Evolutionary conservation across 352 stramenopile species (phyloP).

Genomic region (Blastocystis sp.): DNA sequence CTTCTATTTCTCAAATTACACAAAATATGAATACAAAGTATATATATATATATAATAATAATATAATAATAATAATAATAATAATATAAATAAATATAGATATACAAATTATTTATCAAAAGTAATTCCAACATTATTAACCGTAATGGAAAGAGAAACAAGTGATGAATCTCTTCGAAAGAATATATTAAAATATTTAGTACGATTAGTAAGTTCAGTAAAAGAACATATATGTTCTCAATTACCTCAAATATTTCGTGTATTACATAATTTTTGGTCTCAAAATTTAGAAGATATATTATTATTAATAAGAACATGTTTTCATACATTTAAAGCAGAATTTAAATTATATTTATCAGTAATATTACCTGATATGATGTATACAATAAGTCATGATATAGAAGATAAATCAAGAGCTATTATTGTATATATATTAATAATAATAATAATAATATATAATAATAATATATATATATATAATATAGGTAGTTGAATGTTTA

Average conservation of each 20-base stretch:
- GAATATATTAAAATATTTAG: conserved; percentile 82
- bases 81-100: conserved; percentile 53
- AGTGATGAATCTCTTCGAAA: conserved; percentile 63
- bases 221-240: conserved; percentile 80
- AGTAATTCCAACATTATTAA: conserved; percentile 84
- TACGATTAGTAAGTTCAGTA: conserved; percentile 77
- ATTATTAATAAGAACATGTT: conserved; percentile 63
- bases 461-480: neutral
- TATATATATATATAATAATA: neutral
- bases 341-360: conserved; percentile 67
- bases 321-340: conserved; percentile 54
- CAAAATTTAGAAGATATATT: conserved; percentile 79
- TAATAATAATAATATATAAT: neutral
- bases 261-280: conserved; percentile 83
- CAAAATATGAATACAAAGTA: too few species aligned
- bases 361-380: conserved; percentile 62
- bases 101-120: conserved; percentile 83
- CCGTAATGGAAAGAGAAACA: conserved; percentile 64
- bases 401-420: neutral
- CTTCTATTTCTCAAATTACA: too few species aligned
- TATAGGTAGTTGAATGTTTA: conserved; percentile 23
- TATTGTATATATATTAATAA: neutral
- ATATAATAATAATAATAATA: neutral
- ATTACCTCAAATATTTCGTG: conserved; percentile 77
- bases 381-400: conserved; percentile 51